Evolutionary conservation across 306 rosid genomes (phyloP), one percentile per base, ranked within the genome.

Genomic region (Acacia melanoxylon): DNA sequence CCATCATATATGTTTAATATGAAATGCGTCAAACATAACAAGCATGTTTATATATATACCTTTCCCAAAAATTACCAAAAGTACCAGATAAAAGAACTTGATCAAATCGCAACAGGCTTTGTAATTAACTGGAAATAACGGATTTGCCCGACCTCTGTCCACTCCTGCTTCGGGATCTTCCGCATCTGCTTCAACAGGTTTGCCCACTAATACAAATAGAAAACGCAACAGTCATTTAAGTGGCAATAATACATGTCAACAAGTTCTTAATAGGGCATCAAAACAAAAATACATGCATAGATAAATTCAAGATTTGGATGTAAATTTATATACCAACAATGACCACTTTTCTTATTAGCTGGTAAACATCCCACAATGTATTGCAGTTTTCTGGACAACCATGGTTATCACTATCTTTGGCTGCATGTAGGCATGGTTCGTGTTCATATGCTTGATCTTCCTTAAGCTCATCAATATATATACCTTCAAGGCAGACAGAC

Each of bases 61-160:
- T 82, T 4, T 49, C 25, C 85, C 85, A 8, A 82, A 10, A 59
- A 82, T 45, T 12, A 70, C 3, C 37, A 72, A 17, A 22, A 70
- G 1, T 24, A 46, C 2, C 56, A 59, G 4, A 56, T n/a, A 46
- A 46, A 70, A 10, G 40, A 77, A 69, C 82, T 70, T 77, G 20
- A 77, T 7, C 2, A 77, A 19, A 19, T 59, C 74, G 35, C 1
- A n/a, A 40, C 17, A 58, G 59, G 74, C 10, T 22, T 20, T 12
- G 74, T 70, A 77, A 70, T 82, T 77, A 48, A 4, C 5, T 11
- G 81, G 85, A 70, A 22, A 76, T 16, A 70, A 82, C n/a, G 63
- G 31, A 4, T 59, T 22, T 10, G 15, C 31, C 66, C 10, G 63
- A n/a, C 1, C 45, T n/a, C n/a, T n/a, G 6, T 14, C 19, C 25